These are phyloP conservation scores for Berkeleyomyces basicola DNA, from an alignment of 2,329 filamentous ascomycete genomes.

Conservation along the genomic window DNA sequence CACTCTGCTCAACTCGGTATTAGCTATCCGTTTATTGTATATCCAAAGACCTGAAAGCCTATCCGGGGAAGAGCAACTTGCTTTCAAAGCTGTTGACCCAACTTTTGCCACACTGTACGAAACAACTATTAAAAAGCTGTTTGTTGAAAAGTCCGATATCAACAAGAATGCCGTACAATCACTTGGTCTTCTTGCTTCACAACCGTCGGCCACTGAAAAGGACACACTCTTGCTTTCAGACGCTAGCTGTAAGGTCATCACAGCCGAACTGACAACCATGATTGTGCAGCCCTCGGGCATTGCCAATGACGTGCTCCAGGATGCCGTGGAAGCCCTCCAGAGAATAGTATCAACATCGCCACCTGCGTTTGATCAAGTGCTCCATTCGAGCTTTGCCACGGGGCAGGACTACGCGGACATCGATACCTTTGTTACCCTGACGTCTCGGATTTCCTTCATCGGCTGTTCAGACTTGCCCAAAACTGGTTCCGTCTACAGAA, in stretches of 20 bases:
- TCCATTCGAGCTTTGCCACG: conserved; percentile 14
- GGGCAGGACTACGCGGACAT: conserved; percentile 10
- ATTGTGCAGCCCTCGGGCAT: conserved; percentile 18
- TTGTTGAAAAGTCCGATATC: conserved; percentile 25
- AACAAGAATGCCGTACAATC: conserved; percentile 30
- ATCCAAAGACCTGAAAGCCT: conserved; percentile 19
- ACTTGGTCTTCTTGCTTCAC: conserved; percentile 28
- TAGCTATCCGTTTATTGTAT: conserved; percentile 30
- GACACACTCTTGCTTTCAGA: conserved; percentile 21
- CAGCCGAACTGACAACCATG: conserved; percentile 18
- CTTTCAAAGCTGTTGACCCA: conserved; percentile 22
- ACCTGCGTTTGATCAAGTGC: conserved; percentile 19
- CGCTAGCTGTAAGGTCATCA: conserved; percentile 24
- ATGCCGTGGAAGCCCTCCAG: conserved; percentile 26
- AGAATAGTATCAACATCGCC: conserved; percentile 23
- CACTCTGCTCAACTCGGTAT: conserved; percentile 32
- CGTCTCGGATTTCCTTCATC: conserved; percentile 31
- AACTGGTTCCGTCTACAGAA: conserved; percentile 20
- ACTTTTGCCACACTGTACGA: conserved; percentile 28
- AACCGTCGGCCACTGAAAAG: conserved; percentile 20
- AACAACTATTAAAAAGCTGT: conserved; percentile 12
- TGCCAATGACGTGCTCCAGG: conserved; percentile 25
- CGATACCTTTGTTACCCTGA: conserved; percentile 22
- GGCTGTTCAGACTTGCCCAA: conserved; percentile 29
- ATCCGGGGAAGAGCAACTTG: conserved; percentile 22